A percentile compares a stretch with the other conserved stretches of the same genome.
These are phyloP conservation scores for Nectriaceae sp. DNA, from an alignment of 2,329 filamentous ascomycete species.

Conservation along the genomic window DNA sequence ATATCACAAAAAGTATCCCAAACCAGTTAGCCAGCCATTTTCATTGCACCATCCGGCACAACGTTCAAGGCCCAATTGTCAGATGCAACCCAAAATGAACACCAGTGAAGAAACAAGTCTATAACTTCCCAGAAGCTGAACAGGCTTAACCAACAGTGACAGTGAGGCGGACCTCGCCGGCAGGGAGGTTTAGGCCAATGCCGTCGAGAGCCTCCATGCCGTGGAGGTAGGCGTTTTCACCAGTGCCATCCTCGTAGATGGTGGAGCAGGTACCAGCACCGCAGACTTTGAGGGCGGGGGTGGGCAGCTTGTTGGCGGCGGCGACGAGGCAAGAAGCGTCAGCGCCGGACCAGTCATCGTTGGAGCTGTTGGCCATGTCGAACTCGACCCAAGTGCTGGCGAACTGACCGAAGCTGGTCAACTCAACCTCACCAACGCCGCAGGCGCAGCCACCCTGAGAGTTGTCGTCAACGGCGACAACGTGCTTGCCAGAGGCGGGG, in stretches of 20 bases:
- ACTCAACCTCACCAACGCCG: constrained; percentile 33
- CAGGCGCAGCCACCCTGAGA: constrained; percentile 52
- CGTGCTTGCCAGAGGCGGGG: constrained; percentile 36
- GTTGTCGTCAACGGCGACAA: constrained; percentile 48
- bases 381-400: constrained; percentile 52
- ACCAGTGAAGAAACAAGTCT: constrained; percentile 10
- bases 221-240: constrained; percentile 40
- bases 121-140: too few species aligned
- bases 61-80: too few species aligned
- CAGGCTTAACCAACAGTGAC: constrained; percentile 34
- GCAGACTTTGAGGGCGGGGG: constrained; percentile 41
- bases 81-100: constrained; percentile 8
- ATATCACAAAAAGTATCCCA: constrained; percentile 17
- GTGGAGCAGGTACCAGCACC: constrained; percentile 44
- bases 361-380: constrained; percentile 47
- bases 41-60: constrained; percentile 4
- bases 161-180: constrained; percentile 29
- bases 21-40: constrained; percentile 18
- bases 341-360: constrained; percentile 51
- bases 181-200: constrained; percentile 41
- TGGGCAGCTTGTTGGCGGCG: constrained; percentile 30
- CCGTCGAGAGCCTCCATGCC: constrained; percentile 42
- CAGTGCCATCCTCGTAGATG: constrained; percentile 37
- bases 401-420: constrained; percentile 42
- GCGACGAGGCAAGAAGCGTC: constrained; percentile 53